Evolutionary conservation across 345 rosid genomes (phyloP).

Genomic region (Rhodamnia argentea): DNA sequence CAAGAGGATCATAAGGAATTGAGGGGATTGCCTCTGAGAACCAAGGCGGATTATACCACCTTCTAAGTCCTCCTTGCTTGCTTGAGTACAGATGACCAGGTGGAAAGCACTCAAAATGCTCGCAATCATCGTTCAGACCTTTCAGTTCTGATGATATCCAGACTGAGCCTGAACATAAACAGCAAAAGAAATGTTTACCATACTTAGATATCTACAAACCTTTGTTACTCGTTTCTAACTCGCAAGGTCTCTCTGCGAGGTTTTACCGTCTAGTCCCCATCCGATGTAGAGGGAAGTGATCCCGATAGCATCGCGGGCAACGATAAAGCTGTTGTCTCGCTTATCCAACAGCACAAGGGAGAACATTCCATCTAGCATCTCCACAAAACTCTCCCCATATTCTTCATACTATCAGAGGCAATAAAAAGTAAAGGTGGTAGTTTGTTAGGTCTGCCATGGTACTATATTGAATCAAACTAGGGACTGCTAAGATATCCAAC

Average conservation of each 20-base stretch:
- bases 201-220: not conserved
- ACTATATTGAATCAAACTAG: not conserved
- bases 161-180: constrained; percentile 40
- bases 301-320: constrained; percentile 90
- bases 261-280: constrained; percentile 82
- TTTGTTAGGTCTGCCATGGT: not conserved
- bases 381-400: constrained; percentile 69
- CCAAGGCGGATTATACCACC: constrained; percentile 95
- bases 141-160: constrained; percentile 88
- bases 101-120: constrained; percentile 79
- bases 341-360: constrained; percentile 87
- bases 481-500: not conserved
- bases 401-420: constrained; percentile 59
- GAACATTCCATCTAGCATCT: constrained; percentile 91
- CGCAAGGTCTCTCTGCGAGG: not conserved
- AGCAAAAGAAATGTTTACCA: not conserved
- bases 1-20: constrained; percentile 66
- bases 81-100: constrained; percentile 92
- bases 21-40: constrained; percentile 61
- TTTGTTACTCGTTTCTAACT: not conserved
- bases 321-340: constrained; percentile 71
- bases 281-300: constrained; percentile 91
- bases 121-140: constrained; percentile 84
- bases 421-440: not conserved
- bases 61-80: constrained; percentile 54